Conservation (phyloP, 2,329 filamentous ascomycete species). For the Neofusicoccum kwambonambiense region DNA sequence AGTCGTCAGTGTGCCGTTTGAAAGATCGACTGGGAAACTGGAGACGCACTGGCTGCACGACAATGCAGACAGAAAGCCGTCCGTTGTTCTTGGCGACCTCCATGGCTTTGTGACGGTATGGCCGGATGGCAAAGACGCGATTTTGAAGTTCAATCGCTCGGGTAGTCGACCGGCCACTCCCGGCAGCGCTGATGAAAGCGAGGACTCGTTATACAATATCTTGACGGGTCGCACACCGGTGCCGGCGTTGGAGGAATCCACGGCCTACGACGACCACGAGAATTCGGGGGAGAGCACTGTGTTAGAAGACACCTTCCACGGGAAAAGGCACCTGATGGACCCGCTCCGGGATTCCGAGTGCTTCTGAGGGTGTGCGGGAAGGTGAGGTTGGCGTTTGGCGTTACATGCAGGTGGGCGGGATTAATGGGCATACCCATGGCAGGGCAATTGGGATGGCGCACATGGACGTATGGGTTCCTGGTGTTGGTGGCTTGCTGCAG, state of each 20-base stretch:
- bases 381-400: background rate
- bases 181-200: slow-evolving; percentile 37
- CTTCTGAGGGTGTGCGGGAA: background rate
- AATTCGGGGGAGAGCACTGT: slow-evolving; percentile 26
- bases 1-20: slow-evolving; percentile 23
- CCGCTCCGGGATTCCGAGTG: slow-evolving; percentile 18
- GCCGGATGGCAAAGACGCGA: slow-evolving; percentile 25
- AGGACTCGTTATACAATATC: slow-evolving; percentile 50
- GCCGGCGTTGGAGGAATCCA: slow-evolving; percentile 28
- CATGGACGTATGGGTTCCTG: background rate
- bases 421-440: background rate
- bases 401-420: background rate
- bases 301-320: slow-evolving; percentile 13
- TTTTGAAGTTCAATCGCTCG: slow-evolving; percentile 27
- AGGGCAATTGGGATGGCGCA: background rate
- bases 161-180: slow-evolving; percentile 22
- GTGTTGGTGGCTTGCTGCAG: slow-evolving; percentile 12
- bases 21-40: slow-evolving; percentile 1
- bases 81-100: slow-evolving; percentile 6
- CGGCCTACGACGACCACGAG: slow-evolving; percentile 23
- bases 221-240: slow-evolving; percentile 47
- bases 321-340: slow-evolving; percentile 17
- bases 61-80: slow-evolving; percentile 30
- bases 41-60: slow-evolving; percentile 22
- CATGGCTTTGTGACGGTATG: slow-evolving; percentile 12